These are phyloP conservation scores for Mycena galopus DNA, from an alignment of 768 basidiomycete species.

Conservation along the genomic window DNA sequence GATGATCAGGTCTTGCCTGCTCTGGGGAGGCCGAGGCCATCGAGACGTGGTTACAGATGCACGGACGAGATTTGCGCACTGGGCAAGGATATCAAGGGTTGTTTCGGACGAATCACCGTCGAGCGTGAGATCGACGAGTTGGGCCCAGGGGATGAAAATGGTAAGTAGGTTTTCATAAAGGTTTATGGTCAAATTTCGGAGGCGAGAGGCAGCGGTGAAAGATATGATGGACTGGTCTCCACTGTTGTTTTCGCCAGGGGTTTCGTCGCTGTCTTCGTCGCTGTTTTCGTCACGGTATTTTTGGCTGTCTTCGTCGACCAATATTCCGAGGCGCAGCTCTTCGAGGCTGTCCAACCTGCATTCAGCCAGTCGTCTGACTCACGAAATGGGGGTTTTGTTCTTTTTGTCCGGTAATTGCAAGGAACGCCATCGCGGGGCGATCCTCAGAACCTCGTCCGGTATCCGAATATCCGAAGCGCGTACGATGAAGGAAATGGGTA, in stretches of 20 bases:
- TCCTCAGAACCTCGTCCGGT: background rate
- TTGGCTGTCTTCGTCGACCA: no score
- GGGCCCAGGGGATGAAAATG: background rate
- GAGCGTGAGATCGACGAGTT: background rate
- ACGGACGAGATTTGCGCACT: background rate
- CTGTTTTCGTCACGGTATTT: no score
- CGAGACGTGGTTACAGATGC: background rate
- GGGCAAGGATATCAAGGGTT: background rate
- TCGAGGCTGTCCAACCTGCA: background rate
- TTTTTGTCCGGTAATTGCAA: background rate
- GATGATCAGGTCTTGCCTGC: background rate
- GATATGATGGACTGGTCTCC: no score
- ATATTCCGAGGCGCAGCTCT: background rate
- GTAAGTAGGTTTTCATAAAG: background rate
- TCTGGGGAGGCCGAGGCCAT: background rate
- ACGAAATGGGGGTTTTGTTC: background rate
- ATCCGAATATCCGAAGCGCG: no score
- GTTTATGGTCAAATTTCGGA: background rate
- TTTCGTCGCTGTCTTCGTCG: background rate
- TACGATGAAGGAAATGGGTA: background rate
- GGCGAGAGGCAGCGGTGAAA: background rate
- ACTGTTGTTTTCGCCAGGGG: no score
- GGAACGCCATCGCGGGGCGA: background rate
- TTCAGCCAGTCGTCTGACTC: background rate
- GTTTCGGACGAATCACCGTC: background rate